Evolutionary conservation across 2,329 filamentous ascomycete species (phyloP).

Genomic region (Seiridium unicorne): DNA sequence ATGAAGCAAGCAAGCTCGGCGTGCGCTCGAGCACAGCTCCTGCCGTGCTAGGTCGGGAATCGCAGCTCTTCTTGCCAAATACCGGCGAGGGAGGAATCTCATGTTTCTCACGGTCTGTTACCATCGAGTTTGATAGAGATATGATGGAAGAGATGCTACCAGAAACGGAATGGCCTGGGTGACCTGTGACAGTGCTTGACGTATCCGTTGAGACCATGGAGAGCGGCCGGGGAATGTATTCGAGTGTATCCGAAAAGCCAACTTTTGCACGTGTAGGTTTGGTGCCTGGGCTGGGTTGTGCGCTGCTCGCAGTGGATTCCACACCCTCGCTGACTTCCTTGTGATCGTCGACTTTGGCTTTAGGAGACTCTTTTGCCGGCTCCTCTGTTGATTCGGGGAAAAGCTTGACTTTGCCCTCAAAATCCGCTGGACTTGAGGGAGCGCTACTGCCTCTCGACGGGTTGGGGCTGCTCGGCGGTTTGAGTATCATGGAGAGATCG

Average conservation of each 20-base stretch:
- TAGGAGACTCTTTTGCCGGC: constrained; percentile 5
- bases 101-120: constrained; percentile 38
- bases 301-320: background rate
- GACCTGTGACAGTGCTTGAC: constrained; percentile 71
- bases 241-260: constrained; percentile 79
- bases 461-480: constrained; percentile 54
- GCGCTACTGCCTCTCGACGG: constrained; percentile 60
- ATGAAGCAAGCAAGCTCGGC: constrained; percentile 30
- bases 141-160: constrained; percentile 79
- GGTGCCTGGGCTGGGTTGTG: constrained; percentile 1
- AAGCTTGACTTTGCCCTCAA: constrained; percentile 31
- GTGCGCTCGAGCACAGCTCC: constrained; percentile 64
- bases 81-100: constrained; percentile 35
- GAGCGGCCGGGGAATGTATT: constrained; percentile 79
- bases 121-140: constrained; percentile 51
- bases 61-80: constrained; percentile 37
- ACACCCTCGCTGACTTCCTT: background rate
- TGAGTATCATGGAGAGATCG: constrained; percentile 71
- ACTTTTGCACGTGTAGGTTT: constrained; percentile 60
- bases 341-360: background rate
- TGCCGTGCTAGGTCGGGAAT: constrained; percentile 66
- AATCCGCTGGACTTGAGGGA: constrained; percentile 57
- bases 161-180: constrained; percentile 69
- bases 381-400: constrained; percentile 17
- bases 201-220: constrained; percentile 85